Base-by-base conservation (phyloP, 768 basidiomycete genomes). In the Podaxis sp. region DNA sequence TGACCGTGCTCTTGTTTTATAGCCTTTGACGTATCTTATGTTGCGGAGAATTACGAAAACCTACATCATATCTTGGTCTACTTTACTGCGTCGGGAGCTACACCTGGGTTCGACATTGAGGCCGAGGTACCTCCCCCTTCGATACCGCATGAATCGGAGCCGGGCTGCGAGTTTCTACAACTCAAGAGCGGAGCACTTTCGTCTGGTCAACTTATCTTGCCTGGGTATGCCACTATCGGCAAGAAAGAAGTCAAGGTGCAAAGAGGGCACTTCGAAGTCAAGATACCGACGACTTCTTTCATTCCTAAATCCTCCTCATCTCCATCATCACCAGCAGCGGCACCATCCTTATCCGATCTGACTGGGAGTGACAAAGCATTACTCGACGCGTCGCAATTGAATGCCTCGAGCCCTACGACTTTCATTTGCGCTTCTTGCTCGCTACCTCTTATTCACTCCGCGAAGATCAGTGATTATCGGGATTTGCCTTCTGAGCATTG, bases 401-500 rank as follows among this genome's bases (percentile, higher is more conserved):
- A 77, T 1, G 64, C 76, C 0, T 73, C 82, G 17, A 76, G 73
- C 4, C 91, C 91, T 0, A 83, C 83, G 4, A 82, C 83, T 3
- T 93, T 93, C 76, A 81, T 84, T 13, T 96, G 94, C 69, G 78
- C 88, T 2, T 89, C 88, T 1, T 96, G 94, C 70, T 89, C 90
- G 2, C 77, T 93, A 9, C 88, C 90, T 11, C 75, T 96, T 37
- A 82, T 96, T 41, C 81, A 88, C 40, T 75, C 81, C 0, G 73
- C 84, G 4, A 76, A 74, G 46, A 71, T 85, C 19, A 64, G 63
- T 25, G 77, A 74, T 50, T 98, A 91, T 73, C 85, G 88, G 41
- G 95, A 97, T 70, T 78, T 98, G 12, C 96, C 96, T 2, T 95
- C 93, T 3, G 96, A 98, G 71, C 90, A 98, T 68, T 98, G 96